A percentile compares a stretch with the other conserved stretches of the same genome.
Conservation (phyloP, 306 rosid genomes). For the Quercus agrifolia region DNA sequence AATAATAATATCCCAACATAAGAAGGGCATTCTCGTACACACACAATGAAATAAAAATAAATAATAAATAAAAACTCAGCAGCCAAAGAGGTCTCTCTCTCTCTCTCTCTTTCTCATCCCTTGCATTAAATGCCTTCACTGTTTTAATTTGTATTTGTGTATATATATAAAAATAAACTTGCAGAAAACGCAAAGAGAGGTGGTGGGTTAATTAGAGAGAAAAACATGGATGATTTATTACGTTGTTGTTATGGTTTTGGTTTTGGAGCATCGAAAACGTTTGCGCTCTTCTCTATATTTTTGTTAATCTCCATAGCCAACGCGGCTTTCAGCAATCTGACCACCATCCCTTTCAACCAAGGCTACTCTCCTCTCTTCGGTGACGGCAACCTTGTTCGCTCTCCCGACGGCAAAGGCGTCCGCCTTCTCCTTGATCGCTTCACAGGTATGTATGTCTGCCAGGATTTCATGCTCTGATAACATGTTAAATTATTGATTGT, state of each 20-base stretch:
- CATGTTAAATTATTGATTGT: fast-evolving
- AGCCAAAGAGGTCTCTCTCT: conserved; percentile 7
- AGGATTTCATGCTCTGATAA: fast-evolving
- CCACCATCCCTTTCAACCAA: conserved; percentile 65
- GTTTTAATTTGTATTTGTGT: not conserved
- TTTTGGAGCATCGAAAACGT: conserved; percentile 6
- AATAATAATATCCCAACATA: not conserved
- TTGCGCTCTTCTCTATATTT: conserved; percentile 16
- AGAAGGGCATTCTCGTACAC: conserved; percentile 25
- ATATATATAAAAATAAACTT: conserved; percentile 22
- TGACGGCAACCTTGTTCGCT: conserved; percentile 70
- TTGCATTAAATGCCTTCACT: conserved; percentile 17
- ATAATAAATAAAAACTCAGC: not conserved
- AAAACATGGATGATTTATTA: conserved; percentile 36
- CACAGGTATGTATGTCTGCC: conserved; percentile 35
- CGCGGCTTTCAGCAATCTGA: conserved; percentile 53
- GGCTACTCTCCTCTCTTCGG: conserved; percentile 77
- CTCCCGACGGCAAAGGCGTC: conserved; percentile 71
- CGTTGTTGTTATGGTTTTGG: not conserved
- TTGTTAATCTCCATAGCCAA: conserved; percentile 9
- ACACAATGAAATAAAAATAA: not conserved
- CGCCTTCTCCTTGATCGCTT: conserved; percentile 85
- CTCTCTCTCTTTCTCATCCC: not conserved
- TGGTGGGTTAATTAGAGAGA: conserved; percentile 22
- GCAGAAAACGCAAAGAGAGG: conserved; percentile 24